Percentiles rank a stretch among this genome's conserved stretches.
Conservation (phyloP, 805 yeast species). For the Ogataea trehalophila region DNA sequence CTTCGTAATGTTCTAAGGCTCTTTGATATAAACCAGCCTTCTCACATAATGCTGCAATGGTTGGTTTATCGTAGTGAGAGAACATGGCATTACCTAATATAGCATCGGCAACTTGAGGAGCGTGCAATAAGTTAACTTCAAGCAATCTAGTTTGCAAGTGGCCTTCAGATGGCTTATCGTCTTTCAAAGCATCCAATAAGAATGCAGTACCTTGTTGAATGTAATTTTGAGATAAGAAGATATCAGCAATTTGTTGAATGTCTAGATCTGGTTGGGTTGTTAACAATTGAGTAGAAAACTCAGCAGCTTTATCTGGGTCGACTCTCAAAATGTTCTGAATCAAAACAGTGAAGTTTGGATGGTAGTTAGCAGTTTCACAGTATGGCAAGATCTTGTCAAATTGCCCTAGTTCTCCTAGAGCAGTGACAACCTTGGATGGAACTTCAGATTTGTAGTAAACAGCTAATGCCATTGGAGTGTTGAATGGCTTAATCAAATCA, state of each 20-base stretch:
- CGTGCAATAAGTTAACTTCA: constrained; percentile 88
- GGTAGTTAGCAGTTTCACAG: constrained; percentile 81
- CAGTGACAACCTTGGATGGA: constrained; percentile 85
- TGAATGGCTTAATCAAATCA: constrained; percentile 88
- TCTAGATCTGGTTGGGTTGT: constrained; percentile 62
- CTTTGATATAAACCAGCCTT: constrained; percentile 95
- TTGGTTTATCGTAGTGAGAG: constrained; percentile 89
- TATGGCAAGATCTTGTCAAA: constrained; percentile 94
- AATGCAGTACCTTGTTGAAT: constrained; percentile 98
- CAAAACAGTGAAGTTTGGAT: constrained; percentile 85
- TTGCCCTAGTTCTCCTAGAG: constrained; percentile 93
- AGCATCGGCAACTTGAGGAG: constrained; percentile 99
- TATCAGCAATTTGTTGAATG: constrained; percentile 83
- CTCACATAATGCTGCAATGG: constrained; percentile 89
- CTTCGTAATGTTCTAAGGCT: constrained; percentile 94
- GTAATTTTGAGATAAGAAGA: constrained; percentile 89
- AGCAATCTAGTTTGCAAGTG: constrained; percentile 91
- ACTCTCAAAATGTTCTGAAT: constrained; percentile 87
- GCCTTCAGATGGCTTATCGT: constrained; percentile 90
- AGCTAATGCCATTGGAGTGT: constrained; percentile 80
- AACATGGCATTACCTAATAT: constrained; percentile 94
- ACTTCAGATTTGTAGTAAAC: constrained; percentile 80
- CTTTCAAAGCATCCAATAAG: constrained; percentile 89
- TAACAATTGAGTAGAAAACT: constrained; percentile 85
- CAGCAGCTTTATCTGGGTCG: constrained; percentile 97